A percentile compares a stretch with the other conserved stretches of the same genome.
Evolutionary conservation across 352 stramenopile genomes (phyloP).

Genomic region (Phytophthora multivora): DNA sequence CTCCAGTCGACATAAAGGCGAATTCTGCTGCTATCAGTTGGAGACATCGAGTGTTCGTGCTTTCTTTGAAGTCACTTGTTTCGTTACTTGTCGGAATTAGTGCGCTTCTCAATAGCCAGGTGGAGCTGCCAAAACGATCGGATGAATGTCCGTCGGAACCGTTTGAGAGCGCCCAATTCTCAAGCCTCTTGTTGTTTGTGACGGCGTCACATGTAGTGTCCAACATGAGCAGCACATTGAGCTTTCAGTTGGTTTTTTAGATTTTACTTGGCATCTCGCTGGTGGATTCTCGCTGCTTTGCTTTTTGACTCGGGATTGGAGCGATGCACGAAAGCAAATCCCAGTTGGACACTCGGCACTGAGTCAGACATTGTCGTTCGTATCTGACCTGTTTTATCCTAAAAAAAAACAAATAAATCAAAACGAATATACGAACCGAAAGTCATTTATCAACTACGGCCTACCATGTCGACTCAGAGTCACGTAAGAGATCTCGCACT

Average conservation of each 20-base stretch:
- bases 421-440: too few species aligned
- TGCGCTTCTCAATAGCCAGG: slow-evolving; percentile 15
- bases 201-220: too few species aligned
- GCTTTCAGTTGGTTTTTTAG: too few species aligned
- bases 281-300: slow-evolving; percentile 1
- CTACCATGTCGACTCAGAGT: slow-evolving; percentile 11
- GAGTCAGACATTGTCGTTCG: slow-evolving; percentile 6
- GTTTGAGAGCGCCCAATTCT: slow-evolving; percentile 5
- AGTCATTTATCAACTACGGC: too few species aligned
- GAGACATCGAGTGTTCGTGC: slow-evolving; percentile 9
- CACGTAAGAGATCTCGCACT: slow-evolving; percentile 27
- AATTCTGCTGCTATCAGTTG: slow-evolving; percentile 15
- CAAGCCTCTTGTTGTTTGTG: background rate
- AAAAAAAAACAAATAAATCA: too few species aligned
- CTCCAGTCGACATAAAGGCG: slow-evolving; percentile 20
- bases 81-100: slow-evolving; percentile 4
- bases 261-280: background rate
- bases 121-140: slow-evolving; percentile 16
- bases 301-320: background rate
- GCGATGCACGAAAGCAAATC: too few species aligned
- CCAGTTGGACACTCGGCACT: background rate
- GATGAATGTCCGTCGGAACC: slow-evolving; percentile 9
- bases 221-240: too few species aligned
- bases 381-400: too few species aligned
- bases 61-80: slow-evolving; percentile 13